These are phyloP conservation scores for Epichloe coenophiala DNA, from an alignment of 2,329 filamentous ascomycete species.

Conservation along the genomic window DNA sequence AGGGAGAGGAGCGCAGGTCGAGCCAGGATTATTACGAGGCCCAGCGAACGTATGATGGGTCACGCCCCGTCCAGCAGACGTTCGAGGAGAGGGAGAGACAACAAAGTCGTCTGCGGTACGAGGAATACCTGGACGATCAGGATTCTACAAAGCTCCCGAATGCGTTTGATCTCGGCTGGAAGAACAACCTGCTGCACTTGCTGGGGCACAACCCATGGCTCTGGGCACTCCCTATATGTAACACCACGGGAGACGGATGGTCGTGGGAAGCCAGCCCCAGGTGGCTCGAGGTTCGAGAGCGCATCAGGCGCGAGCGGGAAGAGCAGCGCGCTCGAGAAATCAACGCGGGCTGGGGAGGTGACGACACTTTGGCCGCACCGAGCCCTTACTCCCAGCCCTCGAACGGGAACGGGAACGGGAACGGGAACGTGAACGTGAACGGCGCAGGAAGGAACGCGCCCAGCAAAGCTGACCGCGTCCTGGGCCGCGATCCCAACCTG, in stretches of 20 bases:
- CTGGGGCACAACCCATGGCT: constrained; percentile 61
- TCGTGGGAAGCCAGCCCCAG: constrained; percentile 73
- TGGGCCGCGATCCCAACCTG: constrained; percentile 42
- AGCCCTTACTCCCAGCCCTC: neutral
- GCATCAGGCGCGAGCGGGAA: constrained; percentile 42
- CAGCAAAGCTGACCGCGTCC: constrained; percentile 45
- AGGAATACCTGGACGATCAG: constrained; percentile 75
- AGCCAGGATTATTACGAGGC: constrained; percentile 7
- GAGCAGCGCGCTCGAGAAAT: constrained; percentile 50
- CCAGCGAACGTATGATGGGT: constrained; percentile 14
- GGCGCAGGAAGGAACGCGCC: constrained; percentile 23
- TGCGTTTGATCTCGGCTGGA: constrained; percentile 83
- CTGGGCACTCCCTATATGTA: constrained; percentile 72
- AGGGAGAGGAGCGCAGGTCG: constrained; percentile 51
- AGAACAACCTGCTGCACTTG: constrained; percentile 64
- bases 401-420: neutral
- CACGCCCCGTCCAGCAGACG: constrained; percentile 30
- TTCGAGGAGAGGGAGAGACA: constrained; percentile 43
- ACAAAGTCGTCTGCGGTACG: constrained; percentile 41
- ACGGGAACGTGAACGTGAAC: neutral
- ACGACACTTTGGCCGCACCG: constrained; percentile 1
- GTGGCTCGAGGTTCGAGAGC: constrained; percentile 62
- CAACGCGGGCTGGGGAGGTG: constrained; percentile 47
- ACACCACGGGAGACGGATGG: constrained; percentile 87
- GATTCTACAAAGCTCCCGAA: constrained; percentile 81